Evolutionary conservation across 352 stramenopile genomes (phyloP).

Genomic region (Thraustochytrium sp.): DNA sequence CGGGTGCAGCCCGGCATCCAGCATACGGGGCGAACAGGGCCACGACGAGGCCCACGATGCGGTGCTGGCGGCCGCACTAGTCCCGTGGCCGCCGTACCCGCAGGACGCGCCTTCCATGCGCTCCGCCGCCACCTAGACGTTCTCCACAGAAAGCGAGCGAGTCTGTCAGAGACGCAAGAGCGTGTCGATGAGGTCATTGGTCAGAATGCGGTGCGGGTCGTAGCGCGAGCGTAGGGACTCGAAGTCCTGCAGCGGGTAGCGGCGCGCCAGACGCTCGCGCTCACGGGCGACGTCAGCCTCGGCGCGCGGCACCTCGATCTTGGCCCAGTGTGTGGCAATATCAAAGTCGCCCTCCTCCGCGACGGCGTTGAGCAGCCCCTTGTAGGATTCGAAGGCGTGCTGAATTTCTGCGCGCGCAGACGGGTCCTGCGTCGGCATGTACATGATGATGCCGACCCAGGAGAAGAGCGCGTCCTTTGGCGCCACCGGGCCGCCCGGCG

Average conservation of each 20-base stretch:
- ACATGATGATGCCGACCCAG: constrained; percentile 98
- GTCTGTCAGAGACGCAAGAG: constrained; percentile 45
- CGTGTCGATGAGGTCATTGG: constrained; percentile 75
- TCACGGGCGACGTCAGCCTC: constrained; percentile 52
- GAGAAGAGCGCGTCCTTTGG: constrained; percentile 68
- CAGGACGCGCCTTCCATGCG: too few relatives aligned
- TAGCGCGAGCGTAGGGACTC: constrained; percentile 74
- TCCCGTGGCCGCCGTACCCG: too few relatives aligned
- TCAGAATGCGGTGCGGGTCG: constrained; percentile 85
- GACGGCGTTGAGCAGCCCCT: constrained; percentile 67
- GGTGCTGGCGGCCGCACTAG: too few relatives aligned
- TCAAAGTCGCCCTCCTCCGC: constrained; percentile 74
- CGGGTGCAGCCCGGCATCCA: too few relatives aligned
- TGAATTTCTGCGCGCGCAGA: constrained; percentile 75
- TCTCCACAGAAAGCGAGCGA: too few relatives aligned
- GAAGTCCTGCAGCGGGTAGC: constrained; percentile 78
- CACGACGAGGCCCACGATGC: too few relatives aligned
- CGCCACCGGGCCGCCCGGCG: background rate
- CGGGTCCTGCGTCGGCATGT: constrained; percentile 73
- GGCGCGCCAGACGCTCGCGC: constrained; percentile 55
- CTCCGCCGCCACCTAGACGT: too few relatives aligned
- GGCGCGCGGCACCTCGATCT: constrained; percentile 77
- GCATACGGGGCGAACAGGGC: too few relatives aligned
- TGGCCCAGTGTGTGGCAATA: constrained; percentile 90
- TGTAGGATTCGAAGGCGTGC: constrained; percentile 84